Evolutionary conservation across 176 grass and related monocot genomes (phyloP).

Genomic region (Musa troglodytarum): DNA sequence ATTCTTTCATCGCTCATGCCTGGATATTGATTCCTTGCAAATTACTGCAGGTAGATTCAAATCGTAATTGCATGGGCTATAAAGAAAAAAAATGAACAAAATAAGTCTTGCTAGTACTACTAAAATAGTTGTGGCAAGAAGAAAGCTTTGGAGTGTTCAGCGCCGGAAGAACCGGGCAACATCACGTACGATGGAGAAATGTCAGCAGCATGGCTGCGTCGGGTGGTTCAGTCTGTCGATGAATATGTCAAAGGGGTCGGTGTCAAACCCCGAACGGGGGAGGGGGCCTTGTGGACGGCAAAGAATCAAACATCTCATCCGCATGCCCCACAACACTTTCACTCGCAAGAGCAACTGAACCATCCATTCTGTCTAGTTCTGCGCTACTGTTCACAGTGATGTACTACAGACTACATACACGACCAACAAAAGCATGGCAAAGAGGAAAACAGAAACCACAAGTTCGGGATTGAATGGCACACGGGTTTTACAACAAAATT

Average conservation of each 20-base stretch:
- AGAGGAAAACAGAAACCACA: neutral
- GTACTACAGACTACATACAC: neutral
- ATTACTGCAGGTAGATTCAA: too few relatives aligned
- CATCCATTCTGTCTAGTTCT: neutral
- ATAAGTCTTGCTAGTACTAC: too few relatives aligned
- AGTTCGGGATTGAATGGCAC: neutral
- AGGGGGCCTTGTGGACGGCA: neutral
- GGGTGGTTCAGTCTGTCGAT: neutral
- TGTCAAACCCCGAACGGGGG: neutral
- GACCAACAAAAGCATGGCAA: neutral
- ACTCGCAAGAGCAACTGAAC: neutral
- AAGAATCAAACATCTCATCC: conserved; percentile 3
- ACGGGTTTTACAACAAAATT: neutral
- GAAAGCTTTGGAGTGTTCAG: neutral
- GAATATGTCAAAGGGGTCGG: neutral
- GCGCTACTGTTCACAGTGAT: neutral
- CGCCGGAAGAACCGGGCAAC: neutral
- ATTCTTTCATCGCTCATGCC: too few relatives aligned
- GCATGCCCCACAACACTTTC: neutral
- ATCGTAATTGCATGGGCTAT: too few relatives aligned
- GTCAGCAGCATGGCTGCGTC: neutral
- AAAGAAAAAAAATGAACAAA: too few relatives aligned
- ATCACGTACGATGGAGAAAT: too few relatives aligned
- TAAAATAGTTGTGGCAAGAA: too few relatives aligned
- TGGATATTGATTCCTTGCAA: too few relatives aligned